Base-by-base conservation (phyloP, 2,329 filamentous ascomycete genomes). In the Epichloe uncinata region DNA sequence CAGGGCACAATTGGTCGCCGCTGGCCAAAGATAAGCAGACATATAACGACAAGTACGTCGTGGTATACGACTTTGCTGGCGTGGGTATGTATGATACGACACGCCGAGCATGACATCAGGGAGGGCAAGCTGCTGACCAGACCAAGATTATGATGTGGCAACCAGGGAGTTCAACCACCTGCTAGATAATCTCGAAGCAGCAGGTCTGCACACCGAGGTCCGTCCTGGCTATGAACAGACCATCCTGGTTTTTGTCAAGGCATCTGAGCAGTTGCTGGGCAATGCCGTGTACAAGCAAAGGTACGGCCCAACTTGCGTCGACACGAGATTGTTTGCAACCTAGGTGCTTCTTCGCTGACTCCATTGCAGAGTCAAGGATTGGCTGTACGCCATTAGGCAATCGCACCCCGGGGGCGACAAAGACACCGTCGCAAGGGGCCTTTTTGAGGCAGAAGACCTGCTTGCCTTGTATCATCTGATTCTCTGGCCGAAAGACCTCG, bases 391-490 rank as follows among this genome's bases (percentile, higher is more conserved):
- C 42, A 79, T 87, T 53, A 77, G 78, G 42, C 73, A 81, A 43
- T 73, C 74, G 40, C 78, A 84, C 48, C 85, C 85, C 85, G 71
- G 72, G 66, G 53, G 72, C 72, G 56, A 71, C 70, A 64, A 68
- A 63, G 49, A 74, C 75, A 59, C 78, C 69, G 26, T 73, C 73
- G 48, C 73, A 74, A 58, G 79, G 67, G 67, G 61, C 11, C 58
- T 56, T 4, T 71, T 61, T 38, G 81, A 86, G 58, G 77, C 84
- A 16, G 85, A 89, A 61, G 74, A 85, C 42, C 70, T 87, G 7
- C 75, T 85, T 9, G 84, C 83, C 45, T 75, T 87, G 42, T 82
- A 85, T 60, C 80, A 85, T 53, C 75, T 87, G 43, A 73, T 85
- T 34, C 74, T 72, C 18, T 80, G 74, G 71, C 67, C 73, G 16